Percentiles rank a stretch among this genome's conserved stretches.
phyloP scores from a whole-genome alignment of 2,329 filamentous ascomycete genomes.

The Curvularia sp. region DNA sequence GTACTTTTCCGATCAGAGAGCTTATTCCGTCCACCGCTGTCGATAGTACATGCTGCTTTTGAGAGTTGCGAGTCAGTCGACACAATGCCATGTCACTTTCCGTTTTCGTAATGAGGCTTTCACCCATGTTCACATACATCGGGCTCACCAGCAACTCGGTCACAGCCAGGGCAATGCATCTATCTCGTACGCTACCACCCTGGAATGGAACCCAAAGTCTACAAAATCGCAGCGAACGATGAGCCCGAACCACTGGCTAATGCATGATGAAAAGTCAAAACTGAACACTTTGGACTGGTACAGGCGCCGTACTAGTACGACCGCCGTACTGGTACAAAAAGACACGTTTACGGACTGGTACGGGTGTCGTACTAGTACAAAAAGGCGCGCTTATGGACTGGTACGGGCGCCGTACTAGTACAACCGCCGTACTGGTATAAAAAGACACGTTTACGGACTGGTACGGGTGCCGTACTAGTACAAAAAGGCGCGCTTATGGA shows the following conservation, averaged over 20 bases:
- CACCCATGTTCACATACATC: background rate
- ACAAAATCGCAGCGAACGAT: background rate
- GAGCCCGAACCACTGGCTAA: no score
- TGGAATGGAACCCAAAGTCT: slow-evolving; percentile 25
- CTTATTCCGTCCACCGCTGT: background rate
- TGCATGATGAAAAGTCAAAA: no score
- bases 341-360: no score
- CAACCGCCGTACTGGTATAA: background rate
- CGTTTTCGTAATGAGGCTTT: background rate
- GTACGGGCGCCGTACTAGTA: background rate
- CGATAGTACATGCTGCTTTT: background rate
- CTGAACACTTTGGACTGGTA: no score
- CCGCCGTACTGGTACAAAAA: no score
- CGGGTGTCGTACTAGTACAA: no score
- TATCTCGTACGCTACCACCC: background rate
- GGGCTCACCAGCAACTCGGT: background rate
- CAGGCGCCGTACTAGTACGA: no score
- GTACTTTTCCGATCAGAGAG: background rate
- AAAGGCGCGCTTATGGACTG: no score
- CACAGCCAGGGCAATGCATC: background rate
- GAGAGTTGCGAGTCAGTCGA: background rate
- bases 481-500: no score
- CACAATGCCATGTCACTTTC: background rate
- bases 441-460: background rate
- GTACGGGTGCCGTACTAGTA: no score